Evolutionary conservation across 345 rosid species (phyloP).

Genomic region (Arabidopsis arenosa): DNA sequence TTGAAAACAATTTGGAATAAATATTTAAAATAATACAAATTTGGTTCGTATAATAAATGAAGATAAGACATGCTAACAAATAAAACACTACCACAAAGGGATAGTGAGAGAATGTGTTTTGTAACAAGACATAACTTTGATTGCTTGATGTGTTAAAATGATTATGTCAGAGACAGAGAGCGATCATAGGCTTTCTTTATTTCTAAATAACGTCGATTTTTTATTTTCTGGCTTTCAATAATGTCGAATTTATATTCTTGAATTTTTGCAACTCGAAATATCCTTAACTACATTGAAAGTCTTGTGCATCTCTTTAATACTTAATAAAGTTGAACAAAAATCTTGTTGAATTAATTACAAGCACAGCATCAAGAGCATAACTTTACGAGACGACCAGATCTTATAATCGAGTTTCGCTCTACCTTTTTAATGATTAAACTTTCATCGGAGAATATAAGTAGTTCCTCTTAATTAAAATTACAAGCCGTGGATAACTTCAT

Average conservation of each 20-base stretch:
- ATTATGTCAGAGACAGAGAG: slow-evolving; percentile 46
- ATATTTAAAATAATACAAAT: not conserved
- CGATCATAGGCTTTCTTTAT: slow-evolving; percentile 30
- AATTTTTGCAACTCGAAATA: not conserved
- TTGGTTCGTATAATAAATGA: slow-evolving; percentile 25
- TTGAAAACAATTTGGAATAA: not conserved
- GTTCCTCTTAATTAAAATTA: not conserved
- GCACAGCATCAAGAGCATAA: not conserved
- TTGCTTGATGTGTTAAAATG: slow-evolving; percentile 46
- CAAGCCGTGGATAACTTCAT: not conserved
- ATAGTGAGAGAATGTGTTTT: slow-evolving; percentile 32
- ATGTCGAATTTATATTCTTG: not conserved
- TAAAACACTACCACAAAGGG: slow-evolving; percentile 33
- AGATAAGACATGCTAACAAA: slow-evolving; percentile 45
- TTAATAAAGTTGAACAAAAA: not conserved
- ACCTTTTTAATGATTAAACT: slow-evolving; percentile 7
- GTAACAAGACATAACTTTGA: slow-evolving; percentile 41
- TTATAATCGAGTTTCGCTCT: not conserved
- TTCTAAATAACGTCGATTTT: not conserved
- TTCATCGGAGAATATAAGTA: not conserved
- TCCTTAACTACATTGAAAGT: not conserved
- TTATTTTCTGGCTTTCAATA: not conserved
- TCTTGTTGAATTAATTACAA: not conserved
- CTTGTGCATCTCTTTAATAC: not conserved
- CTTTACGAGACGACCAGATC: not conserved